Base-by-base conservation (phyloP, 2,329 filamentous ascomycete species). In the Cercospora sp. region DNA sequence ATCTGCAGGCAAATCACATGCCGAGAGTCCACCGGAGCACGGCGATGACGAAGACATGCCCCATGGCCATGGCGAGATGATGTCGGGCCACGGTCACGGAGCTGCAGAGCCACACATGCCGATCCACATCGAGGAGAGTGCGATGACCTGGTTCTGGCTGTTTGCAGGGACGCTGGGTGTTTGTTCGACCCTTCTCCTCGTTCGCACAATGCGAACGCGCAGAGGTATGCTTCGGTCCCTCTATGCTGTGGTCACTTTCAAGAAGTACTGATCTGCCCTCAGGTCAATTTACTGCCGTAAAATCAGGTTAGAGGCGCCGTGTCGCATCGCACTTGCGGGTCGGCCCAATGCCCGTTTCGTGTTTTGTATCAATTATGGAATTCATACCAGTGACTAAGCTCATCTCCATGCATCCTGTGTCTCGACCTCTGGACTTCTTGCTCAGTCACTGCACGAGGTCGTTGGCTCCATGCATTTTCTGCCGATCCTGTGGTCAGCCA, bases 101-200 rank as follows among this genome's bases (percentile, higher is more conserved):
- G 32, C 43, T 37, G 40, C 16, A 8, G 58, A 32, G 55, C 43
- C 40, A 30, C 55, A 60, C 21, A 40, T 40, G 32, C 51, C 62
- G 32, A 40, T 64, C 2, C 62, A 64, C 26, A 64, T 64, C 45
- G 63, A 61, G 18, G 40, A 61, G 43, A 66, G 63, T 30, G 40
- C 37, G 5, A 66, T 66, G 63, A 60, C 40, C 34, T 66, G 63
- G 63, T 66, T 66, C 28, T 66, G 63, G 63, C 34, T 61, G 16
- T 24, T 62, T 30, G 43, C 37, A 18, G 40, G 34, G n/a, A 21
- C 60, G 18, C 32, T 62, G 60, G 37, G 26, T 16, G 32, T 30
- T 12, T 62, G 60, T 18, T 62, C 60, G 37, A 45, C 30, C 9
- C 55, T 59, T 16, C 32, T 59, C 16, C 6, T 32, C 55, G 21